Evolutionary conservation across 768 basidiomycete species (phyloP), one percentile per base, ranked within the genome.

Genomic region (Panus rudis): DNA sequence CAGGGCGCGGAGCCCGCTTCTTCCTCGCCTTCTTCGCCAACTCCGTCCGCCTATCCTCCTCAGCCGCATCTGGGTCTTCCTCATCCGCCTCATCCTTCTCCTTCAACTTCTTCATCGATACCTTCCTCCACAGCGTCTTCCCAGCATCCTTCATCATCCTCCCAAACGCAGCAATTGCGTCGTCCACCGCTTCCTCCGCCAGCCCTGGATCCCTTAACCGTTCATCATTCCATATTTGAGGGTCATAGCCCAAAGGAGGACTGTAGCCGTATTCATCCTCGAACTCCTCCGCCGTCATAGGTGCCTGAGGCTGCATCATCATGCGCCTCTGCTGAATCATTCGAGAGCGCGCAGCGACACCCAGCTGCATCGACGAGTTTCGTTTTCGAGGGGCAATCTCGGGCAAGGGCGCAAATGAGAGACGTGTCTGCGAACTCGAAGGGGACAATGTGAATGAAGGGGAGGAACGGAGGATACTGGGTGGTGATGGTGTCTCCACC

Each of bases 281-380:
- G 24, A 10, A 25, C 24, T 37, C 43, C 16, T 44, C 35, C 12
- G 32, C 26, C 40, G 28, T 14, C 17, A 31, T 39, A 16, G n/a
- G 39, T 7, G 20, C 14, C 3, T 30, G n/a, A 7, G n/a, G 19
- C 32, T 35, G 45, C 32, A 37, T 37, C 16, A 11, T 19, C 52
- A 52, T 54, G 20, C 55, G 56, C 12, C 57, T 57, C 23, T 56
- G 54, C 21, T 55, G 58, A 21, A 65, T 52, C 52, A 65, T 57
- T 19, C 52, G 57, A n/a, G 61, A 62, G 43, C 65, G 61, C 27
- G 63, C 63, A 19, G 63, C 65, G 40, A 67, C 52, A 30, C 65
- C 65, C 38, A 67, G 57, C 26, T 55, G 62, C 37, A 55, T 51
- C 35, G 39, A 51, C 11, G 55, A 48, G 45, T 54, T 54, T 24